These are phyloP conservation scores for Quercus lobata DNA, from an alignment of 331 rosid genomes.

Conservation along the genomic window DNA sequence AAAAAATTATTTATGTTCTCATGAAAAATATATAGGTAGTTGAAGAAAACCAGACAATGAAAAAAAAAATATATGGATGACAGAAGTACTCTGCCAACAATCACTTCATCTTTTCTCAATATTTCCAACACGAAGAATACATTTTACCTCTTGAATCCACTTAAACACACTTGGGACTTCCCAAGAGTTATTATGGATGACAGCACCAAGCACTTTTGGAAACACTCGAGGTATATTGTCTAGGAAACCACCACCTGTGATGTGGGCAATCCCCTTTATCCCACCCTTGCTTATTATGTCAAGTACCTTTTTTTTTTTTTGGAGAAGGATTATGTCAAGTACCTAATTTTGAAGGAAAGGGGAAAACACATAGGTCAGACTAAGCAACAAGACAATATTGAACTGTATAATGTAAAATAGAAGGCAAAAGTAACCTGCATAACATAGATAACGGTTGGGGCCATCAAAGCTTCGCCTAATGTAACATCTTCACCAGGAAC, in stretches of 20 bases:
- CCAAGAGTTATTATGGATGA: conserved; percentile 64
- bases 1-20: neutral
- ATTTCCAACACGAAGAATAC: neutral
- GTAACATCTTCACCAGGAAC: conserved; percentile 59
- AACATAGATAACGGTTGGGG: conserved; percentile 81
- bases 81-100: neutral
- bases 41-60: neutral
- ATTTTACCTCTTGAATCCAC: conserved; percentile 85
- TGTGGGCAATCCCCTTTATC: conserved; percentile 80
- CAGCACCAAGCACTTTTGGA: conserved; percentile 77
- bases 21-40: neutral
- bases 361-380: neutral
- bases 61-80: neutral
- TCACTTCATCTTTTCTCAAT: neutral
- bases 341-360: conserved; percentile 42
- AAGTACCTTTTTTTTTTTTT: too few species aligned
- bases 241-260: conserved; percentile 91
- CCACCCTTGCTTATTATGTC: conserved; percentile 72
- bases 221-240: conserved; percentile 85
- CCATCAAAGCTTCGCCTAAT: conserved; percentile 84
- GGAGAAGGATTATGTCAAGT: conserved; percentile 65
- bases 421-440: conserved; percentile 56
- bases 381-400: neutral
- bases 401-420: neutral
- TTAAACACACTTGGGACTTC: conserved; percentile 63